Conservation (phyloP, 208 protist genomes). For the Blastocrithidia nonstop region DNA sequence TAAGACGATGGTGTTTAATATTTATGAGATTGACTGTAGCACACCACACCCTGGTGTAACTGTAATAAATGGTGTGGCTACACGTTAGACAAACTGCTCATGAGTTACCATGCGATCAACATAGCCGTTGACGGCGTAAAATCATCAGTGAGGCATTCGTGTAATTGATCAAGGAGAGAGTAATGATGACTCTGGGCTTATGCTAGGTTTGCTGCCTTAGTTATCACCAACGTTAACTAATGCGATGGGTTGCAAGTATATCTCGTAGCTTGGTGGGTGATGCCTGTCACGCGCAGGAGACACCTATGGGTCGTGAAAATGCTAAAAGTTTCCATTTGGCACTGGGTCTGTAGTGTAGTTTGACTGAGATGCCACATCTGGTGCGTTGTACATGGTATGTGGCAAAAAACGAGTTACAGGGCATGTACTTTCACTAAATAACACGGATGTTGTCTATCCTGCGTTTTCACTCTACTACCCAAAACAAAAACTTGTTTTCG, state of each 20-base stretch:
- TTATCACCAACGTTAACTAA: constrained; percentile 21
- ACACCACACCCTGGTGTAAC: constrained; percentile 76
- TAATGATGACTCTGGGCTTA: constrained; percentile 73
- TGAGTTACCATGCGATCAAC: constrained; percentile 82
- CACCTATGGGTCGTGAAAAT: constrained; percentile 80
- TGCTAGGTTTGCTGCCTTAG: constrained; percentile 76
- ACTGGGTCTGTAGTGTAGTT: constrained; percentile 84
- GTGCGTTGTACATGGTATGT: constrained; percentile 72
- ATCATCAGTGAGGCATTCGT: constrained; percentile 79
- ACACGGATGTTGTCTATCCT: constrained; percentile 60
- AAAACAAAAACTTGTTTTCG: constrained; percentile 84
- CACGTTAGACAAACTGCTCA: constrained; percentile 76
- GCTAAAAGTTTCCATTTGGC: constrained; percentile 67
- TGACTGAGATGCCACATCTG: constrained; percentile 57
- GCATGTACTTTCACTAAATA: constrained; percentile 52
- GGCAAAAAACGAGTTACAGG: constrained; percentile 55
- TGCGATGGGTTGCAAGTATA: constrained; percentile 76
- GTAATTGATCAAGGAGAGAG: constrained; percentile 83
- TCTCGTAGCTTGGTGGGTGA: constrained; percentile 83
- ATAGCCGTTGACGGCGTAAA: constrained; percentile 33
- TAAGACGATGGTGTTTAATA: constrained; percentile 69
- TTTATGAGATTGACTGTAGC: constrained; percentile 64
- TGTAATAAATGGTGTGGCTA: constrained; percentile 41
- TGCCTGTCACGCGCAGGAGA: constrained; percentile 78
- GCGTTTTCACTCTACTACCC: constrained; percentile 86